Evolutionary conservation across 805 yeast species (phyloP).

Genomic region (Torulaspora indica): DNA sequence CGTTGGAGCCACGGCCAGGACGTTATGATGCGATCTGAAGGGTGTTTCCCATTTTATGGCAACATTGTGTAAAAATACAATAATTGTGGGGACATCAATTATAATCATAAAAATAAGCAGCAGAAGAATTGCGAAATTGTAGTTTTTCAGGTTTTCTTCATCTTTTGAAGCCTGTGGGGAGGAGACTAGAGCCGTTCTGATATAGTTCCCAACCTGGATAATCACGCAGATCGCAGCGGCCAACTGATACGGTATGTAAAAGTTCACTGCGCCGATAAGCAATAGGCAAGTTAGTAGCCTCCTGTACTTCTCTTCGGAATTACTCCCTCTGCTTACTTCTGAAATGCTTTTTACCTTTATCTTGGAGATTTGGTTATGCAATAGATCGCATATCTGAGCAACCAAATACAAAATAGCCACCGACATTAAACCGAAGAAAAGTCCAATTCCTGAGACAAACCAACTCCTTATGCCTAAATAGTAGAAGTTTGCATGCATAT

Average conservation of each 20-base stretch:
- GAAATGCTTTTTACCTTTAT: background rate
- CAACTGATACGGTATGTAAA: constrained; percentile 77
- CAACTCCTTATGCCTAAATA: constrained; percentile 63
- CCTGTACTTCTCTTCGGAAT: background rate
- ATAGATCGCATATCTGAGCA: background rate
- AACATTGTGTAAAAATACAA: constrained; percentile 79
- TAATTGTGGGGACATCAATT: constrained; percentile 66
- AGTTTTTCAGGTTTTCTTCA: constrained; percentile 45
- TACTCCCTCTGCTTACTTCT: background rate
- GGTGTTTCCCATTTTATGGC: constrained; percentile 77
- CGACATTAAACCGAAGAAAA: constrained; percentile 42
- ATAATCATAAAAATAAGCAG: constrained; percentile 77
- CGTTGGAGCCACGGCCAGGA: constrained; percentile 71
- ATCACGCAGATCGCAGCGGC: constrained; percentile 58
- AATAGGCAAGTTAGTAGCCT: constrained; percentile 34
- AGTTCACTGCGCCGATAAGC: constrained; percentile 45
- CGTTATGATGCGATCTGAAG: constrained; percentile 80
- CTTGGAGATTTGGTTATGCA: constrained; percentile 4
- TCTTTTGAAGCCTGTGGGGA: constrained; percentile 7
- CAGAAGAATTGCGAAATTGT: constrained; percentile 56
- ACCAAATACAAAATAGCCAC: constrained; percentile 18
- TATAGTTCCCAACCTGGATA: constrained; percentile 53
- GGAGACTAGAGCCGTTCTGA: constrained; percentile 35
- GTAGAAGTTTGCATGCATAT: constrained; percentile 49
- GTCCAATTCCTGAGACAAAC: constrained; percentile 54